Conservation (phyloP, 2,329 filamentous ascomycete species). For the Simplicillium sp. region DNA sequence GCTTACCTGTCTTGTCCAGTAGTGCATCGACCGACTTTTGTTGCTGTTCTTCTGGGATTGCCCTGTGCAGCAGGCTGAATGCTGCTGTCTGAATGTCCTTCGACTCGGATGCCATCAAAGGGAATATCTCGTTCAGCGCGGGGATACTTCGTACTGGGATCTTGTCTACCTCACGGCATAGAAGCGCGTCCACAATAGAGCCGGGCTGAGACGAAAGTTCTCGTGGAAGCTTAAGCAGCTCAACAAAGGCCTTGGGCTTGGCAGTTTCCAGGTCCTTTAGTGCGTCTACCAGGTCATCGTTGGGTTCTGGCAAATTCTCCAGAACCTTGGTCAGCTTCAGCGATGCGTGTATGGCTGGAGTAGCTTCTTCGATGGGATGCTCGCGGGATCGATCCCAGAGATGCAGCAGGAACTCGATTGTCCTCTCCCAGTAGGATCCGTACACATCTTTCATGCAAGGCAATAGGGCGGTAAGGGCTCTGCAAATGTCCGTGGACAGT, state of each 20-base stretch:
- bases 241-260: slow-evolving; percentile 49
- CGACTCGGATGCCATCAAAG: slow-evolving; percentile 67
- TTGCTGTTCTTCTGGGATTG: slow-evolving; percentile 71
- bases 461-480: slow-evolving; percentile 52
- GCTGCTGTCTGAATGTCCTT: slow-evolving; percentile 68
- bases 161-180: slow-evolving; percentile 59
- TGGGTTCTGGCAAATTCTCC: slow-evolving; percentile 58
- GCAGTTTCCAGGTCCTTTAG: slow-evolving; percentile 50
- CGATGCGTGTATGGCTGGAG: slow-evolving; percentile 62
- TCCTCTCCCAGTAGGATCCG: slow-evolving; percentile 73
- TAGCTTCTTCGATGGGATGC: slow-evolving; percentile 31
- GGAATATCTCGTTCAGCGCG: slow-evolving; percentile 61
- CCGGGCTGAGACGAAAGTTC: slow-evolving; percentile 50
- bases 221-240: slow-evolving; percentile 48
- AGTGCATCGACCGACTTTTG: slow-evolving; percentile 69
- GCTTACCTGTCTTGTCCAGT: slow-evolving; percentile 55
- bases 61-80: slow-evolving; percentile 69
- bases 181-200: slow-evolving; percentile 64
- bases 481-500: slow-evolving; percentile 41
- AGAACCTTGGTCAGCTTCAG: slow-evolving; percentile 61
- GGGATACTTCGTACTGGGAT: slow-evolving; percentile 53
- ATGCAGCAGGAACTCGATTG: slow-evolving; percentile 47
- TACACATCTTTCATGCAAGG: slow-evolving; percentile 75
- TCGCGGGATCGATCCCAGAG: slow-evolving; percentile 43
- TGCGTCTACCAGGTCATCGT: slow-evolving; percentile 77